phyloP scores from a whole-genome alignment of 306 rosid species.

The Sesbania bispinosa region DNA sequence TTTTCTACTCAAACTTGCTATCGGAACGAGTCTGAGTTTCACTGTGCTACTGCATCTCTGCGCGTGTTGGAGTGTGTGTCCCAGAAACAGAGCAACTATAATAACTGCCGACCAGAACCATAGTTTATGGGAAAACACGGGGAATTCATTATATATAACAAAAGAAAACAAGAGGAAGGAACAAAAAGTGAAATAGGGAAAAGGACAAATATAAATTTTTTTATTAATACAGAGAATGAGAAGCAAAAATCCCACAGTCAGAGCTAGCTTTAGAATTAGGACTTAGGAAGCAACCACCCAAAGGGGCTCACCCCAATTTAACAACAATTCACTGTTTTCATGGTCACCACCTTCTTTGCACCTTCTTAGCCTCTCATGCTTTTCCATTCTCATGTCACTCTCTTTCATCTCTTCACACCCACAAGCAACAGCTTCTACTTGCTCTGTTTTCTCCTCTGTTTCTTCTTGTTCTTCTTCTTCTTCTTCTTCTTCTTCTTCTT shows the following conservation, averaged over 20 bases:
- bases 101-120: slow-evolving; percentile 47
- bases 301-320: slow-evolving; percentile 47
- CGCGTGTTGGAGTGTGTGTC: background rate
- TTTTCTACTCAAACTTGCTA: background rate
- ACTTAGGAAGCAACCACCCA: slow-evolving; percentile 62
- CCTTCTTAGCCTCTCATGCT: slow-evolving; percentile 43
- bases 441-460: slow-evolving; percentile 7
- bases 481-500: background rate
- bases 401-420: background rate
- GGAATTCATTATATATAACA: background rate
- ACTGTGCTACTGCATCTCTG: background rate
- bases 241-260: slow-evolving; percentile 10
- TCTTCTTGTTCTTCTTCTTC: background rate
- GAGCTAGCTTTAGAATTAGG: background rate
- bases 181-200: slow-evolving; percentile 9
- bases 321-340: slow-evolving; percentile 41
- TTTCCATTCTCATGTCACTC: slow-evolving; percentile 37
- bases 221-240: slow-evolving; percentile 2
- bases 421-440: background rate
- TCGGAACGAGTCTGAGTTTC: background rate
- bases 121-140: slow-evolving; percentile 23
- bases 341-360: slow-evolving; percentile 59
- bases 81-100: slow-evolving; percentile 43
- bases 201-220: slow-evolving; percentile 24
- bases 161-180: background rate